Evolutionary conservation across 73 alveolate species (phyloP).

Genomic region (Tetrahymena thermophila): DNA sequence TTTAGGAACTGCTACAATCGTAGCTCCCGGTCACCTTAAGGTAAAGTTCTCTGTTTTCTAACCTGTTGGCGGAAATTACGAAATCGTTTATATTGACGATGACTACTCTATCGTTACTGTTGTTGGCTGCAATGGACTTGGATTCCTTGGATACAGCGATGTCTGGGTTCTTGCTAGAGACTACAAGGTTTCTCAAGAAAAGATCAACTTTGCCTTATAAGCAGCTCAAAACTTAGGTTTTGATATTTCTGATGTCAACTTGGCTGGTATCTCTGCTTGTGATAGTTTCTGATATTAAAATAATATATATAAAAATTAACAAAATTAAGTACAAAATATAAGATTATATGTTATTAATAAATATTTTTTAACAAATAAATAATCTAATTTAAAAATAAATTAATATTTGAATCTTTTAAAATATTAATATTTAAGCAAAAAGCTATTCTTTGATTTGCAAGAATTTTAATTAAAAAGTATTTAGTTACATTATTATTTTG

Average conservation of each 20-base stretch:
- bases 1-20: neutral
- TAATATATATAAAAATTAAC: neutral
- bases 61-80: neutral
- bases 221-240: neutral
- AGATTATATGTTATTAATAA: neutral
- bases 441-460: no score
- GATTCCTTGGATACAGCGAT: neutral
- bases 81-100: neutral
- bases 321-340: neutral
- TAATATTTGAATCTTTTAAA: no score
- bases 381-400: no score
- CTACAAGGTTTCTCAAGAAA: neutral
- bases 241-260: neutral
- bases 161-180: neutral
- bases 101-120: neutral
- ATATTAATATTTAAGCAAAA: no score
- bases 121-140: neutral
- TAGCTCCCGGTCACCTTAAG: neutral
- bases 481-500: no score
- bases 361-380: no score
- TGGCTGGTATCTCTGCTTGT: neutral
- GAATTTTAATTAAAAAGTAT: no score
- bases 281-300: neutral
- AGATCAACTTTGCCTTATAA: neutral
- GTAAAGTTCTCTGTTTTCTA: neutral